Conservation (phyloP, 495 filamentous ascomycete genomes). For the Penicillium steckii region DNA sequence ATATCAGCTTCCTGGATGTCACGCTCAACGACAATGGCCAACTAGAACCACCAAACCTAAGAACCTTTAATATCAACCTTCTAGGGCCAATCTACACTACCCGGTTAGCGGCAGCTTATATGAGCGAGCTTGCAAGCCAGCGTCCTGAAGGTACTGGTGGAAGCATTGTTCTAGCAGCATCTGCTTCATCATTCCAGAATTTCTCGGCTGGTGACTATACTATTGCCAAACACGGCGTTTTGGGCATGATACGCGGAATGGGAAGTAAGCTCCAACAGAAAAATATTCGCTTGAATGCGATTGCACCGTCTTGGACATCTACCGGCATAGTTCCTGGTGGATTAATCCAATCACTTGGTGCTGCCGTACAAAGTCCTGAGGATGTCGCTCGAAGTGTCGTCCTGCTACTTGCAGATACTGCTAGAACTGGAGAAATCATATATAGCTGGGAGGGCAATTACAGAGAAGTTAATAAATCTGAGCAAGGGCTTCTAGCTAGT, state of each 20-base stretch:
- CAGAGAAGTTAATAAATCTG: slow-evolving; percentile 36
- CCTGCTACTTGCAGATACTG: slow-evolving; percentile 32
- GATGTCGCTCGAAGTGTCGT: slow-evolving; percentile 40
- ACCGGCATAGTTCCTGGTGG: slow-evolving; percentile 29
- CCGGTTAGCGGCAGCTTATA: slow-evolving; percentile 36
- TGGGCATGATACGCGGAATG: slow-evolving; percentile 35
- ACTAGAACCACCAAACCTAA: slow-evolving; percentile 38
- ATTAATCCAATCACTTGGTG: slow-evolving; percentile 21
- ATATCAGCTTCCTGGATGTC: slow-evolving; percentile 35
- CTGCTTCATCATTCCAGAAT: slow-evolving; percentile 37
- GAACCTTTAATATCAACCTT: slow-evolving; percentile 44
- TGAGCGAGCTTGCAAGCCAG: slow-evolving; percentile 21
- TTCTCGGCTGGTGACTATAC: slow-evolving; percentile 38
- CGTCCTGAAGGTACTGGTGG: slow-evolving; percentile 18
- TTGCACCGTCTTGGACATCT: slow-evolving; percentile 44
- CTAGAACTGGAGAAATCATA: slow-evolving; percentile 36
- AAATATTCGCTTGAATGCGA: slow-evolving; percentile 37
- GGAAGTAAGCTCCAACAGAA: slow-evolving; percentile 2
- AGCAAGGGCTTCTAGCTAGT: slow-evolving; percentile 23
- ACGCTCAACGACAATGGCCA: slow-evolving; percentile 39
- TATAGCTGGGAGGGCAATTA: slow-evolving; percentile 39
- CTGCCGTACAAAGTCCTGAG: slow-evolving; percentile 28
- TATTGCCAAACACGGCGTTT: slow-evolving; percentile 38
- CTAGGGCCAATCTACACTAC: slow-evolving; percentile 41
- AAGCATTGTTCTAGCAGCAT: slow-evolving; percentile 40